Conservation (phyloP, 176 grass and related monocot species). For the Carex littledalei region DNA sequence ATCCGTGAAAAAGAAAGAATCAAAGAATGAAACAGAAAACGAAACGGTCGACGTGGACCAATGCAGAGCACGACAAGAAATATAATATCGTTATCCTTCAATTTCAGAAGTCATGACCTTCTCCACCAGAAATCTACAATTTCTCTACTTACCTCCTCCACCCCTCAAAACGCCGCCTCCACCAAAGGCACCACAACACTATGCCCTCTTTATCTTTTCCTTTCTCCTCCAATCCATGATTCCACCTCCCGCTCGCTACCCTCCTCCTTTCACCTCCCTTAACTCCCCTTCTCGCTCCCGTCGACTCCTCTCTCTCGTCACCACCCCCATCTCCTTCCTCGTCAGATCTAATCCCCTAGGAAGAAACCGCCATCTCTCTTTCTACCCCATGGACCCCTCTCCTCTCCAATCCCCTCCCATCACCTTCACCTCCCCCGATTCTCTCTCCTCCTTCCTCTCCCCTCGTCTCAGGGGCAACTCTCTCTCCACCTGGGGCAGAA, state of each 20-base stretch:
- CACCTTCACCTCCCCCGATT: slow-evolving; percentile 58
- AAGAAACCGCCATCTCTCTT: slow-evolving; percentile 24
- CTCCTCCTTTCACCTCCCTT: slow-evolving; percentile 7
- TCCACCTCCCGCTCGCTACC: not conserved
- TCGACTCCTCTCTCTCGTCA: slow-evolving; percentile 28
- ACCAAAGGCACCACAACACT: not conserved
- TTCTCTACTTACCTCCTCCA: not conserved
- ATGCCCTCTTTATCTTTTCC: not conserved
- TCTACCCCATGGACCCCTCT: slow-evolving; percentile 17
- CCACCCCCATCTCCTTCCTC: slow-evolving; percentile 26
- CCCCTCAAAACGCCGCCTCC: not conserved
- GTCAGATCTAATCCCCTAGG: slow-evolving; percentile 13
- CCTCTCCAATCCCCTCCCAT: slow-evolving; percentile 41
- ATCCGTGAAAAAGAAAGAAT: not conserved
- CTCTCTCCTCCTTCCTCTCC: slow-evolving; percentile 51
- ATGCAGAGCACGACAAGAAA: not conserved
- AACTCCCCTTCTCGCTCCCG: not conserved
- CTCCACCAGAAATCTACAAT: not conserved
- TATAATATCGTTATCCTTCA: not conserved
- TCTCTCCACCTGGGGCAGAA: slow-evolving; percentile 54
- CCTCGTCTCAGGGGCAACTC: slow-evolving; percentile 38
- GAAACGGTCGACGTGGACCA: slow-evolving; percentile 11
- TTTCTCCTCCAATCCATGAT: not conserved
- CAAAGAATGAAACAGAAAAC: not conserved
- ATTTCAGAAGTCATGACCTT: not conserved